Evolutionary conservation across 208 protist genomes (phyloP).

Genomic region (Angomonas deanei): DNA sequence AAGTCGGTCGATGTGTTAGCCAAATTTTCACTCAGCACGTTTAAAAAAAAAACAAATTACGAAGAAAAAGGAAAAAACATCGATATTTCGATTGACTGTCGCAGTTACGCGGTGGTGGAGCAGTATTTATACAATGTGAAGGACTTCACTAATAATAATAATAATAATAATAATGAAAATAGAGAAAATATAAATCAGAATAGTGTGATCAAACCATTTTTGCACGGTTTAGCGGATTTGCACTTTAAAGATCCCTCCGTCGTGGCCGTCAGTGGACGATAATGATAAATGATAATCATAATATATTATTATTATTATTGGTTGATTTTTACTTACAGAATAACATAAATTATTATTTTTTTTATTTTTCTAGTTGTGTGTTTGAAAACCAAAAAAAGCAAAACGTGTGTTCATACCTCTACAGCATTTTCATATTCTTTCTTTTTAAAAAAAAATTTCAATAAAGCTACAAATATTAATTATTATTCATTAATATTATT

Average conservation of each 20-base stretch:
- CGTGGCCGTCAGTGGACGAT: no score
- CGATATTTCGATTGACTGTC: no score
- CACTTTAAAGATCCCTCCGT: no score
- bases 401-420: not conserved
- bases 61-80: no score
- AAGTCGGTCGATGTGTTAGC: no score
- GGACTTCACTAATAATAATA: not conserved
- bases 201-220: not conserved
- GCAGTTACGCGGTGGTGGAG: no score
- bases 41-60: no score
- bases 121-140: not conserved
- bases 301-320: slow-evolving; percentile 2
- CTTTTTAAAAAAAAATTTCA: not conserved
- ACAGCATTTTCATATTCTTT: not conserved
- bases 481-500: not conserved
- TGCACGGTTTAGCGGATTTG: not conserved
- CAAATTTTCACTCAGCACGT: no score
- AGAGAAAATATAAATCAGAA: not conserved
- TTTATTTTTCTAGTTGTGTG: not conserved
- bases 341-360: not conserved
- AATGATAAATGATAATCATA: no score
- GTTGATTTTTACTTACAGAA: slow-evolving; percentile 6
- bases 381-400: not conserved
- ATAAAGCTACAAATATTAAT: not conserved
- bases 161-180: not conserved